A percentile compares a stretch with the other conserved stretches of the same genome.
phyloP scores from a whole-genome alignment of 208 protist genomes.

The Trypanosoma avium region DNA sequence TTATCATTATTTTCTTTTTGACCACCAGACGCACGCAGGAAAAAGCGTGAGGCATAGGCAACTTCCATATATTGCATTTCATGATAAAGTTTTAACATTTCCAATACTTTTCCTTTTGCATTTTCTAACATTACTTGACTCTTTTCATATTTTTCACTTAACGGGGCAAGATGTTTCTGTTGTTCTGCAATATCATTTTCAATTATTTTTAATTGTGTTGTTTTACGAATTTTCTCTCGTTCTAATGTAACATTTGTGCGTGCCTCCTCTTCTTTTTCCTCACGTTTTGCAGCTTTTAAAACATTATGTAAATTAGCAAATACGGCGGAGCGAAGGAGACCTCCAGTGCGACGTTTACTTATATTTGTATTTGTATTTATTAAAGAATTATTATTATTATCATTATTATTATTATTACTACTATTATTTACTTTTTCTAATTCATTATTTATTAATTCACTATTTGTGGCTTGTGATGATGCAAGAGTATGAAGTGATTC shows the following conservation, averaged over 20 bases:
- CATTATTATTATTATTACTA: not conserved
- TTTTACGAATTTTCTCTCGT: conserved; percentile 64
- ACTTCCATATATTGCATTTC: conserved; percentile 68
- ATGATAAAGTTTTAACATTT: conserved; percentile 43
- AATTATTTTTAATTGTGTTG: conserved; percentile 57
- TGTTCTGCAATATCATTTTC: conserved; percentile 57
- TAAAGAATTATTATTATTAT: not conserved
- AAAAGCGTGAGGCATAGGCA: conserved; percentile 65
- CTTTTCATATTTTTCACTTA: conserved; percentile 51
- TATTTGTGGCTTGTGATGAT: not conserved
- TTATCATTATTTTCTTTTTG: no score
- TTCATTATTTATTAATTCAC: not conserved
- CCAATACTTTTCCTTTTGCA: conserved; percentile 20
- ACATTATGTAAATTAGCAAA: conserved; percentile 74
- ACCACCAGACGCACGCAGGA: conserved; percentile 42
- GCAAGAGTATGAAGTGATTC: conserved; percentile 17
- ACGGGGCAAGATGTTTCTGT: conserved; percentile 38
- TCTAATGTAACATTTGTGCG: conserved; percentile 38
- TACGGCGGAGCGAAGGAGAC: conserved; percentile 46
- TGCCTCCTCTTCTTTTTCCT: conserved; percentile 53
- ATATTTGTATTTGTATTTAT: not conserved
- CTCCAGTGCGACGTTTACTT: conserved; percentile 15
- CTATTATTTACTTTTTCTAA: not conserved
- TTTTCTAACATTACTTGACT: conserved; percentile 30
- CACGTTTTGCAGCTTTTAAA: conserved; percentile 54